A percentile compares a stretch with the other conserved stretches of the same genome.
These are phyloP conservation scores for Aegle marmelos DNA, from an alignment of 345 rosid species.

Conservation along the genomic window DNA sequence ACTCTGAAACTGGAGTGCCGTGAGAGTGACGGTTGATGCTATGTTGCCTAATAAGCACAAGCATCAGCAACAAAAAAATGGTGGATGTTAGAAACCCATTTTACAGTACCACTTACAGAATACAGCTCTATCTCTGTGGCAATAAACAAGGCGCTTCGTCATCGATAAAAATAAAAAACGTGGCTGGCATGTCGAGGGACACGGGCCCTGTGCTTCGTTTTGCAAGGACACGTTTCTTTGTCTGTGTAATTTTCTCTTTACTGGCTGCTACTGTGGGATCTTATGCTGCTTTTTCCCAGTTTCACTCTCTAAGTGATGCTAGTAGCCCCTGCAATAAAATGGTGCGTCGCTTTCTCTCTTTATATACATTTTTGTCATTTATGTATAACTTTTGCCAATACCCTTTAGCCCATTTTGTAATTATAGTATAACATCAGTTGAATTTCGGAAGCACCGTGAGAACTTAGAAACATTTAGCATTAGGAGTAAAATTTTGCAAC, in stretches of 20 bases:
- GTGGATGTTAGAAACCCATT: not conserved
- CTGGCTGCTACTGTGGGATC: not conserved
- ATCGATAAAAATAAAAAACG: not conserved
- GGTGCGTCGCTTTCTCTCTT: constrained; percentile 12
- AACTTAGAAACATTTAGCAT: not conserved
- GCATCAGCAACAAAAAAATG: not conserved
- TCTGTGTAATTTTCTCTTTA: not conserved
- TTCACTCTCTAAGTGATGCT: not conserved
- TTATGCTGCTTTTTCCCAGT: not conserved
- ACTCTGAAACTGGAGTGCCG: not conserved
- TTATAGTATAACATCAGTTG: not conserved
- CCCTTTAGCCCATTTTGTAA: not conserved
- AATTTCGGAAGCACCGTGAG: not conserved
- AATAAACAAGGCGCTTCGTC: not conserved
- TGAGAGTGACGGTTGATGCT: not conserved
- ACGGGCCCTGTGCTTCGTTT: not conserved
- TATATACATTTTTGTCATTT: not conserved
- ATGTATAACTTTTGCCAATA: not conserved
- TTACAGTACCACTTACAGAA: not conserved
- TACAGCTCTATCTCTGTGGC: not conserved
- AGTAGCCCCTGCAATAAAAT: not conserved
- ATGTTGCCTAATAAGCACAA: not conserved
- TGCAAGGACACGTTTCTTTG: constrained; percentile 12
- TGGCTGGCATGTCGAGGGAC: not conserved
- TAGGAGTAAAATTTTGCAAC: not conserved